Evolutionary conservation across 306 rosid species (phyloP).

Genomic region (Astragalus membranaceus): DNA sequence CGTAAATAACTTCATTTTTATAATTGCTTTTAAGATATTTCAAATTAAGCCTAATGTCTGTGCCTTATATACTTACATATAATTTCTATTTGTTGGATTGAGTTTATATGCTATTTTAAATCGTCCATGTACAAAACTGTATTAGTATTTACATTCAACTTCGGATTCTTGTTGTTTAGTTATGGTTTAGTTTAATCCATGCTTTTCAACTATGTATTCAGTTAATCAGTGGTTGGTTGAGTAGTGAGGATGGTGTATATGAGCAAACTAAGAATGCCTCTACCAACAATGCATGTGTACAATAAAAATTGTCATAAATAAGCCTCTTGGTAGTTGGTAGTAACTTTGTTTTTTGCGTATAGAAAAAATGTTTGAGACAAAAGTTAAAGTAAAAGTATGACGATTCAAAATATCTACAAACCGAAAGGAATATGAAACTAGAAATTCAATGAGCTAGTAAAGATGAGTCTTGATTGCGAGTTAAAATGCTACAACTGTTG

Average conservation of each 20-base stretch:
- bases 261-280: background rate
- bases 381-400: background rate
- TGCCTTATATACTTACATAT: background rate
- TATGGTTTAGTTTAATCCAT: background rate
- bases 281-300: background rate
- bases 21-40: background rate
- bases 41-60: background rate
- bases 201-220: background rate
- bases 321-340: background rate
- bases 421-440: background rate
- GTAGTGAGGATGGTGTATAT: background rate
- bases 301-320: background rate
- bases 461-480: background rate
- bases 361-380: background rate
- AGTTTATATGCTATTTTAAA: too few species aligned
- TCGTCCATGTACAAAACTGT: background rate
- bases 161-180: background rate
- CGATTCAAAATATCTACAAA: background rate
- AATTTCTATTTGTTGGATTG: background rate
- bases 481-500: background rate
- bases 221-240: background rate
- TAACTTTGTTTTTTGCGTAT: background rate
- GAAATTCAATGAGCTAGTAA: background rate
- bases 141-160: background rate
- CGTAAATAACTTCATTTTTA: constrained; percentile 16